Percentiles rank a stretch among this genome's conserved stretches.
These are phyloP conservation scores for Phyllostachys edulis DNA, from an alignment of 176 grass and related monocot genomes.

Conservation along the genomic window DNA sequence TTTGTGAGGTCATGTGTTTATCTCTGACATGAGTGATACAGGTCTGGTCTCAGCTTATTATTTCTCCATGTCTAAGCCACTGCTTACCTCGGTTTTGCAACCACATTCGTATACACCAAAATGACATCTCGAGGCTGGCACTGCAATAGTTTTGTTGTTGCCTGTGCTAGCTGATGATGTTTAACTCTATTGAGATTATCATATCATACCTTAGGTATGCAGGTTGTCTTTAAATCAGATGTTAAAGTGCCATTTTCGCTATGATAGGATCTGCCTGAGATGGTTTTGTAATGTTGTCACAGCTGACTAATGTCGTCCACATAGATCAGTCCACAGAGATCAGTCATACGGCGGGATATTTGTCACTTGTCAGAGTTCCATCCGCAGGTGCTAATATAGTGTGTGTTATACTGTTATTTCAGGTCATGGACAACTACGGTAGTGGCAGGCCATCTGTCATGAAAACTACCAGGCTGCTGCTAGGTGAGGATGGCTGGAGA, in stretches of 20 bases:
- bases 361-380: not conserved
- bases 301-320: not conserved
- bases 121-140: slow-evolving; percentile 11
- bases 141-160: not conserved
- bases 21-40: not conserved
- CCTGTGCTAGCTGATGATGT: slow-evolving; percentile 17
- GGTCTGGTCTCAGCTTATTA: not conserved
- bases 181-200: slow-evolving; percentile 5
- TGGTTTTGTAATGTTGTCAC: not conserved
- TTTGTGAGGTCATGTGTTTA: not conserved
- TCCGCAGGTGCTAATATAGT: not conserved
- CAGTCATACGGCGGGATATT: not conserved
- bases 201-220: slow-evolving; percentile 13
- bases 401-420: not conserved
- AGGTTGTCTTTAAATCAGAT: not conserved
- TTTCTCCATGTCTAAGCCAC: not conserved
- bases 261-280: not conserved
- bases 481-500: slow-evolving; percentile 87
- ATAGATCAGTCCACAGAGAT: too few species aligned
- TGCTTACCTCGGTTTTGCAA: not conserved
- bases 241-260: not conserved
- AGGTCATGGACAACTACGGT: slow-evolving; percentile 97
- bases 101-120: not conserved
- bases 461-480: slow-evolving; percentile 65
- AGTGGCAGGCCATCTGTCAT: slow-evolving; percentile 69